Base-by-base conservation (phyloP, 192 early-diverging fungal genomes). In the Linnemannia zychae region DNA sequence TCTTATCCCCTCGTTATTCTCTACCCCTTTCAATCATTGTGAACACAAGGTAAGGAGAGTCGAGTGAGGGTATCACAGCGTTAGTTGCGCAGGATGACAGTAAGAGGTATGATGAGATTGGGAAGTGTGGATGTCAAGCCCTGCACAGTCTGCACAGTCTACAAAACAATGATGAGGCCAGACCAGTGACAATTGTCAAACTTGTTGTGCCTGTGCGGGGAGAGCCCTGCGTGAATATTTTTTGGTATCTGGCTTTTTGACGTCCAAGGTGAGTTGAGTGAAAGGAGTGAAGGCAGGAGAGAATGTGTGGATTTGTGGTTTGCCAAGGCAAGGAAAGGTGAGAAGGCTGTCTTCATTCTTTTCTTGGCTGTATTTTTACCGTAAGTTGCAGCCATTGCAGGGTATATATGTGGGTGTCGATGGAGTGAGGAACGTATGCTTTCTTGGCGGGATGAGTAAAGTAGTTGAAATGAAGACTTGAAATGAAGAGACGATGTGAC, bases 311-410 rank as follows among this genome's bases (percentile, higher is more conserved):
- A 37, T n/a, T n/a, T n/a, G n/a, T n/a, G n/a, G n/a, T n/a, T n/a
- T 6, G 50, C 7, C 33, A 34, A 52, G 33, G 37, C 31, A 74
- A 52, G 37, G 53, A 37, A 36, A 20, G 72, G n/a, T 4, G 36
- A 40, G 31, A 17, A 28, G 76, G 24, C 18, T 69, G 33, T 28
- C n/a, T 72, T 71, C 46, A 12, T 73, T 74, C 13, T 74, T 37
- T 66, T 46, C 9, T 17, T 40, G 16, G 22, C n/a, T 28, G 22
- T 53, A 12, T 60, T 37, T 28, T 79, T 80, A 80, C 78, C 78
- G 57, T 80, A 80, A 6, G 78, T 65, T 53, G 72, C 11, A 28
- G 24, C 72, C 78, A 80, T 80, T 44, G 44, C 49, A 38, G 15
- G 72, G 57, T 63, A 63, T 60, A 31, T 31, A 24, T 31, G 57